Evolutionary conservation across 768 basidiomycete species (phyloP).

Genomic region (Sistotremastrum niveocremeum): DNA sequence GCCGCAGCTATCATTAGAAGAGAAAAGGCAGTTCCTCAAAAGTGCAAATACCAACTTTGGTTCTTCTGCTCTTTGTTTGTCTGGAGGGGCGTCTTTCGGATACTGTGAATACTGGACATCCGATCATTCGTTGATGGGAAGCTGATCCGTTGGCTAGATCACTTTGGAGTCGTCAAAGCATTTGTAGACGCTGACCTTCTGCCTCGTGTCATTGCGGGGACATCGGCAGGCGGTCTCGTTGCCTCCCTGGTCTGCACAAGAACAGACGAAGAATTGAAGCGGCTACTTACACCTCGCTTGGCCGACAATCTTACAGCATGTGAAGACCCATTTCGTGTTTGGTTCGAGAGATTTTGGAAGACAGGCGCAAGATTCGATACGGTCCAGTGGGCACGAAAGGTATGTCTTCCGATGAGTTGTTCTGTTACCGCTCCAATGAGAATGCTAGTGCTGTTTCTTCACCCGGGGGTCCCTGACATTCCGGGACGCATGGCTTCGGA

Average conservation of each 20-base stretch:
- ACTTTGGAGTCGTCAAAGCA: constrained; percentile 84
- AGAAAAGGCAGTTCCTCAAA: constrained; percentile 88
- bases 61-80: constrained; percentile 82
- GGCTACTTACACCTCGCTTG: constrained; percentile 66
- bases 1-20: constrained; percentile 60
- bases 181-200: constrained; percentile 77
- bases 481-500: constrained; percentile 84
- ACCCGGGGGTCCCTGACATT: constrained; percentile 92
- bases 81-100: constrained; percentile 92
- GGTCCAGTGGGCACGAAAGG: constrained; percentile 82
- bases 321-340: constrained; percentile 59
- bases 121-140: not conserved
- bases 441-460: constrained; percentile 64
- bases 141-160: constrained; percentile 34
- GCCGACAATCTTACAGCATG: constrained; percentile 75
- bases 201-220: constrained; percentile 89
- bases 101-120: constrained; percentile 63
- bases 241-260: constrained; percentile 69
- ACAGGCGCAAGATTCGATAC: constrained; percentile 96
- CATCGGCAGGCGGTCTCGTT: constrained; percentile 82
- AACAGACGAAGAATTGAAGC: constrained; percentile 75
- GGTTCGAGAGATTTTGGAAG: constrained; percentile 59
- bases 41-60: constrained; percentile 82
- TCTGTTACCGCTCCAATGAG: not conserved
- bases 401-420: constrained; percentile 13